Base-by-base conservation (phyloP, 768 basidiomycete species). In the Agrocybe praecox region DNA sequence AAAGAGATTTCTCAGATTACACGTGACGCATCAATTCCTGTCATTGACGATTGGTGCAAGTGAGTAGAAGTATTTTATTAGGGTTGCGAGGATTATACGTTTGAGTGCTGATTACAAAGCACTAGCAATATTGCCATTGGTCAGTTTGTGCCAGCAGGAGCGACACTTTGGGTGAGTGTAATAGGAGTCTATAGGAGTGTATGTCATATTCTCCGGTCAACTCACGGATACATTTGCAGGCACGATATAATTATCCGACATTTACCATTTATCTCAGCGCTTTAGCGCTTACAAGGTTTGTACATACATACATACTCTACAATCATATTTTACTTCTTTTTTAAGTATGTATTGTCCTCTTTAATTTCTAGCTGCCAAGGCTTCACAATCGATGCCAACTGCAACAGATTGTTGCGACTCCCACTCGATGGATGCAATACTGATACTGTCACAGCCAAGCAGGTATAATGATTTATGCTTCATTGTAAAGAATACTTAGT, bases 381-480 rank as follows among this genome's bases (percentile, higher is more conserved):
- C 36, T 40, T 40, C 12, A 32, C 23, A 9, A 48, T 57, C 45
- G 56, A 57, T 19, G 44, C 49, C 7, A 57, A 57, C 48, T 57
- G 56, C 32, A 52, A 57, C 46, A 34, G 56, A 32, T 45, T 57
- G 22, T 49, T 57, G 17, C 46, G 56, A 22, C 32, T 46, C 2
- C 56, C 56, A 12, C 44, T 57, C 22, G 56, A 57, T 46, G 44
- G 43, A 0, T 52, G 56, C 32, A 57, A 52, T 29, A 57, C 50
- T 2, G 14, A 14, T n/a, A 49, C 49, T 46, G 56, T 21, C 24
- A 57, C 51, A 17, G 56, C 49, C 5, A 57, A 57, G 34, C 56
- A 57, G 56, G 50, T 57, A 22, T n/a, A n/a, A n/a, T n/a, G n/a
- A n/a, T n/a, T n/a, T n/a, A n/a, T n/a, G n/a, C n/a, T n/a, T n/a